Percentiles rank a stretch among this genome's conserved stretches.
Evolutionary conservation across 2,329 filamentous ascomycete genomes (phyloP).

Genomic region (Esteya vermicola): DNA sequence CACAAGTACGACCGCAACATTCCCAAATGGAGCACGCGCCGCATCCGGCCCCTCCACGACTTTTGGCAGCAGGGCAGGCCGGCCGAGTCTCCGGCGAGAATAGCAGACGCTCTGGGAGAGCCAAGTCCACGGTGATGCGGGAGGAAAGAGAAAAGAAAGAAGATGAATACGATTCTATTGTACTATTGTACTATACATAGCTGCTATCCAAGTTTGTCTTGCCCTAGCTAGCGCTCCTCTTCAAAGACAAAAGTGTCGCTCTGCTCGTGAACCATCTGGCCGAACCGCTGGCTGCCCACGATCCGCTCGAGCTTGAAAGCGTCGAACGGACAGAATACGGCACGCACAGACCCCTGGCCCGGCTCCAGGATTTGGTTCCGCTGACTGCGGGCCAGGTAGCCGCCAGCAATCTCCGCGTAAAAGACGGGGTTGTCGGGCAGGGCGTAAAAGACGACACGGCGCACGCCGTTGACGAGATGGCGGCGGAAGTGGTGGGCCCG

Average conservation of each 20-base stretch:
- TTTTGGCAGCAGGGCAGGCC: constrained; percentile 4
- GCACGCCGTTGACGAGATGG: constrained; percentile 70
- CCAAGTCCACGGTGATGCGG: not conserved
- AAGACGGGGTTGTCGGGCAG: constrained; percentile 79
- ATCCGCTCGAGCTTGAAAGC: constrained; percentile 76
- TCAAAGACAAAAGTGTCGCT: constrained; percentile 94
- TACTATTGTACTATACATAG: no score
- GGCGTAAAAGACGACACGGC: constrained; percentile 69
- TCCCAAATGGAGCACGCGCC: not conserved
- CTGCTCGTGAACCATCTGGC: constrained; percentile 69
- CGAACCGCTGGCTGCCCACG: constrained; percentile 67
- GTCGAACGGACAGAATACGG: constrained; percentile 80
- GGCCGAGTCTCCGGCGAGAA: not conserved
- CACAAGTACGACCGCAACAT: no score
- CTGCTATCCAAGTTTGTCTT: no score
- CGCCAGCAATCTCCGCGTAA: constrained; percentile 62
- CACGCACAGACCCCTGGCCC: constrained; percentile 44
- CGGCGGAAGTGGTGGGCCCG: constrained; percentile 93
- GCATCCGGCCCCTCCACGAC: constrained; percentile 7
- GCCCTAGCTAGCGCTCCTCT: constrained; percentile 30
- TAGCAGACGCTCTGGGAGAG: constrained; percentile 5
- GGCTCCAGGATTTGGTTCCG: constrained; percentile 39
- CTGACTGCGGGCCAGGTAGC: constrained; percentile 47
- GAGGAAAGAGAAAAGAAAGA: not conserved
- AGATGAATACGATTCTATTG: not conserved